Percentiles rank a stretch among this genome's conserved stretches.
phyloP scores from a whole-genome alignment of 306 rosid genomes.

The Fragaria nilgerrensis region DNA sequence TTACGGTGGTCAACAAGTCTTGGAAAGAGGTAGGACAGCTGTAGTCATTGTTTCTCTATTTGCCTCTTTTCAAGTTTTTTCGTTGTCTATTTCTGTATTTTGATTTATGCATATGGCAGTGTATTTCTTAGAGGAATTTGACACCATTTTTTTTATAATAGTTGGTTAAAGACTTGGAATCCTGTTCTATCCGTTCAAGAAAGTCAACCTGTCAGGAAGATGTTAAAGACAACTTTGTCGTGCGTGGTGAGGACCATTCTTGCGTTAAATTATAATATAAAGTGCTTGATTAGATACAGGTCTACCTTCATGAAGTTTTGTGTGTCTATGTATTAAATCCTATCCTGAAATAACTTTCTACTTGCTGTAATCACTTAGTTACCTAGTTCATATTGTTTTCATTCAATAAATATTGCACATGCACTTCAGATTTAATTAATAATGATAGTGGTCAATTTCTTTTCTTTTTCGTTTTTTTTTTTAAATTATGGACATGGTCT shows the following conservation, averaged over 20 bases:
- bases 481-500: not conserved
- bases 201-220: conserved; percentile 44
- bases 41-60: conserved; percentile 13
- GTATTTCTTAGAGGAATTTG: conserved; percentile 27
- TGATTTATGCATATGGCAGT: conserved; percentile 17
- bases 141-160: conserved; percentile 30
- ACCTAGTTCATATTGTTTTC: not conserved
- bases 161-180: conserved; percentile 75
- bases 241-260: conserved; percentile 46
- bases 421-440: not conserved
- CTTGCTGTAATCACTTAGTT: not conserved
- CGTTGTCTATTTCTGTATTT: not conserved
- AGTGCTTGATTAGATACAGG: not conserved
- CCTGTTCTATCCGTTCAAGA: conserved; percentile 43
- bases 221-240: conserved; percentile 29
- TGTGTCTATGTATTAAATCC: not conserved
- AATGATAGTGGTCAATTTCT: not conserved
- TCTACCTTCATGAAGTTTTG: not conserved
- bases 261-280: not conserved
- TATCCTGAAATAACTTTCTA: not conserved
- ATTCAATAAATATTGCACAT: not conserved
- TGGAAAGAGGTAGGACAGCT: conserved; percentile 61
- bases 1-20: conserved; percentile 62
- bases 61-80: conserved; percentile 6
- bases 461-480: not conserved